Evolutionary conservation across 1,284 basidiomycete genomes (phyloP), one percentile per base, ranked within the genome.

Genomic region (Tetrapyrgos nigripes): DNA sequence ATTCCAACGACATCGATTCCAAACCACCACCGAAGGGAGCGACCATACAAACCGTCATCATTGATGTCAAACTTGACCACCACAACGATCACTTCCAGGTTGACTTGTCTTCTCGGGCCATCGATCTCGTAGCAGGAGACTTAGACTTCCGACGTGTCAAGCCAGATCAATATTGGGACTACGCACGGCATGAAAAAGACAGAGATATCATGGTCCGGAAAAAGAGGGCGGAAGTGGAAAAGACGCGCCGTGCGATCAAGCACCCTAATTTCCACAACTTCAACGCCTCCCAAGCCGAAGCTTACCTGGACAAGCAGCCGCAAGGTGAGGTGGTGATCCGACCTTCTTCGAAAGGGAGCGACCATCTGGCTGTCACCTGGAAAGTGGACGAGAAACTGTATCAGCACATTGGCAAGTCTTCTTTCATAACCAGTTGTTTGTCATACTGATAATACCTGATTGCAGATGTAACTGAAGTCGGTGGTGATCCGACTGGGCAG

Each of bases 261-360:
- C 97, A 99, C 73, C 97, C 97, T 3, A 96, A 98, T 76, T 99
- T 98, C 86, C 94, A 97, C 72, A 95, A 97, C 72, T 92, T 98
- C 82, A 97, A 95, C 69, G 89, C 94, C 33, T 80, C 83, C 21
- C 92, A 98, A 66, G 96, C 97, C 2, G 97, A 99, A 75, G 83
- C 87, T 55, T 94, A 92, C 73, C 81, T 99, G 55, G 93, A 95
- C 58, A 91, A 90, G 64, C 92, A 95, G 74, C 94, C 96, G 67
- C 87, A 94, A 28, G 97, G 96, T 13, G 96, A 98, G 72, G 95
- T 96, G 48, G 93, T 99, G 31, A 94, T 99, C 64, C 84, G 97
- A 47, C 97, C 97, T 0, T 97, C 95, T 29, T 98, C 96, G 3
- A 96, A 97, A 74, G 97, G 97, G 5, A 78, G 84, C 40, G 88